Conservation (phyloP, 2,329 filamentous ascomycete species). For the Eutypa lata region DNA sequence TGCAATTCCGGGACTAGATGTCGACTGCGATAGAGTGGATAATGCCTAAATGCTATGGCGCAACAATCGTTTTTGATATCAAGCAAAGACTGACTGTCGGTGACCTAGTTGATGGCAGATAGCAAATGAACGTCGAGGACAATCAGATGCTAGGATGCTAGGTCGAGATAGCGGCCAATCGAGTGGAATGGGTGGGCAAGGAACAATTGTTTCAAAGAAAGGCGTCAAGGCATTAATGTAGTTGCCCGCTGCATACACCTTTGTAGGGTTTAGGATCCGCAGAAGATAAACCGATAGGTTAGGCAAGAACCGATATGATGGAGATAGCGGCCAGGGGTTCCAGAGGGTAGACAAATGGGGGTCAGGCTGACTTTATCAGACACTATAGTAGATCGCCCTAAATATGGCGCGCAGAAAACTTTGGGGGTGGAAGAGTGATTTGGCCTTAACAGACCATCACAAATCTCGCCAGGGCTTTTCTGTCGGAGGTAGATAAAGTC, state of each 20-base stretch:
- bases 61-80: not conserved
- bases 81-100: not conserved
- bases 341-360: not conserved
- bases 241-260: slow-evolving; percentile 1
- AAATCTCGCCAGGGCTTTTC: no score
- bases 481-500: not conserved
- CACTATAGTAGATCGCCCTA: not conserved
- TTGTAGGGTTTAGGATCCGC: slow-evolving; percentile 11
- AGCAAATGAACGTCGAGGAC: not conserved
- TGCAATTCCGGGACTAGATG: not conserved
- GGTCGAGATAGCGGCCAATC: not conserved
- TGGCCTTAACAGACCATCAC: not conserved
- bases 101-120: not conserved
- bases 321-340: slow-evolving; percentile 14
- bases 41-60: not conserved
- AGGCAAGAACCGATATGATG: slow-evolving; percentile 21
- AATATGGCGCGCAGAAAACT: not conserved
- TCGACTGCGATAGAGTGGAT: not conserved
- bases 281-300: slow-evolving; percentile 28
- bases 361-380: not conserved
- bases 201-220: not conserved
- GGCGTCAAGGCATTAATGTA: slow-evolving; percentile 6
- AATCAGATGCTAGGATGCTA: not conserved
- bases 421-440: not conserved
- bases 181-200: not conserved